phyloP scores from a whole-genome alignment of 2,329 filamentous ascomycete species.

The Tympanopsis confertula region DNA sequence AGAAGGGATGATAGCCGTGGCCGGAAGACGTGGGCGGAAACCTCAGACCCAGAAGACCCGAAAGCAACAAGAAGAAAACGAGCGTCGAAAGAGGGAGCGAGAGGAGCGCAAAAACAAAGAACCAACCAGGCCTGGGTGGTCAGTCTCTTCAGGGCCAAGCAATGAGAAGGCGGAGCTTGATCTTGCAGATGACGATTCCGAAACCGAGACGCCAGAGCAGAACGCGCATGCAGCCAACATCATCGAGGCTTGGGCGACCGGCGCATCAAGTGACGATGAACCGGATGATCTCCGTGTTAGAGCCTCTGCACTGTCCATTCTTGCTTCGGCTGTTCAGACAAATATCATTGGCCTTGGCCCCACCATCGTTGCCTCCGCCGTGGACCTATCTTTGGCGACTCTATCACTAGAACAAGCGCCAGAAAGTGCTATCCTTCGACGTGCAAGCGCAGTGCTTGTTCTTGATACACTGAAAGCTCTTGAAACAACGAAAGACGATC shows the following conservation, averaged over 20 bases:
- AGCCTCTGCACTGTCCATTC: conserved; percentile 27
- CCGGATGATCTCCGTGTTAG: conserved; percentile 28
- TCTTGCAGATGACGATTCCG: conserved; percentile 15
- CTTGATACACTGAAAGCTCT: conserved; percentile 25
- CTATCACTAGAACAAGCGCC: conserved; percentile 19
- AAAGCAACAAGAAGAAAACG: conserved; percentile 3
- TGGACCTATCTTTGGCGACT: conserved; percentile 24
- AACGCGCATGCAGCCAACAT: conserved; percentile 19
- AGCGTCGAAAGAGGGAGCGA: neutral
- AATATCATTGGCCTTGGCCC: conserved; percentile 23
- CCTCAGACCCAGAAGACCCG: conserved; percentile 17
- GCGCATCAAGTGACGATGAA: conserved; percentile 18
- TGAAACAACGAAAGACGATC: conserved; percentile 18
- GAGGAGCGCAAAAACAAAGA: too few relatives aligned
- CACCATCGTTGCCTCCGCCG: conserved; percentile 17
- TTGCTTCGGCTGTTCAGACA: conserved; percentile 24
- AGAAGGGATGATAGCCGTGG: conserved; percentile 23
- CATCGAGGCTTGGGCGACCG: conserved; percentile 24
- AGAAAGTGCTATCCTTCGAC: conserved; percentile 25
- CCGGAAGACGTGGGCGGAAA: conserved; percentile 22
- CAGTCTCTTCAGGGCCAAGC: too few relatives aligned
- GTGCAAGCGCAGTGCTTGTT: conserved; percentile 23
- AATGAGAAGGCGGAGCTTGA: too few relatives aligned
- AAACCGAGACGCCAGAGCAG: conserved; percentile 18
- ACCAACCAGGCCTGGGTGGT: too few relatives aligned